A percentile compares a stretch with the other conserved stretches of the same genome.
Evolutionary conservation across 305 asterid species (phyloP).

Genomic region (Ajuga reptans): DNA sequence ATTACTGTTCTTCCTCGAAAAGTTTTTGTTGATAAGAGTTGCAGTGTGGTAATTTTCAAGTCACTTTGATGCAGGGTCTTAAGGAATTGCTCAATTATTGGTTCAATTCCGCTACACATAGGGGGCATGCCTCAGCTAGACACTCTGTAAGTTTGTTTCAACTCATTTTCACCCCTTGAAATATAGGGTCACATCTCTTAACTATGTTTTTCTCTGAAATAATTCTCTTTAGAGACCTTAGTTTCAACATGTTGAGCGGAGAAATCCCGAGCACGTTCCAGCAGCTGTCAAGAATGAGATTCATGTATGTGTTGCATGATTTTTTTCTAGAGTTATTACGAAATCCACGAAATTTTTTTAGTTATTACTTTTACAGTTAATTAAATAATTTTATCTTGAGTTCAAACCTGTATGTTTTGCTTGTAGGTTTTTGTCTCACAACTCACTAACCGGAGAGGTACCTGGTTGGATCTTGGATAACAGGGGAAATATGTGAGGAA

Average conservation of each 20-base stretch:
- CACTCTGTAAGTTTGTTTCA: constrained; percentile 44
- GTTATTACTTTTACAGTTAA: neutral
- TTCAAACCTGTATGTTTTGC: neutral
- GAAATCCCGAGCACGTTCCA: constrained; percentile 35
- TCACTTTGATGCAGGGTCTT: constrained; percentile 45
- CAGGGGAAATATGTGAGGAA: constrained; percentile 37
- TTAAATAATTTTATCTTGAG: neutral
- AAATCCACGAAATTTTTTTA: neutral
- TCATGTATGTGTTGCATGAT: constrained; percentile 39
- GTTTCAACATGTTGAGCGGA: constrained; percentile 63
- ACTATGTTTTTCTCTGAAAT: neutral
- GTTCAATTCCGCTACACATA: constrained; percentile 45
- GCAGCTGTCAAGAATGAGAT: neutral
- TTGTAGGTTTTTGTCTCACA: constrained; percentile 60
- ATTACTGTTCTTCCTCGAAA: neutral
- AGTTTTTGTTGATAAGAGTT: neutral
- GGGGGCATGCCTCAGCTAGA: constrained; percentile 25
- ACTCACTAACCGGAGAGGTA: constrained; percentile 51
- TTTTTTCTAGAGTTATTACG: neutral
- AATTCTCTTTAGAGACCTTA: constrained; percentile 57
- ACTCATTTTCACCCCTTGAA: neutral
- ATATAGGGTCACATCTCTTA: neutral
- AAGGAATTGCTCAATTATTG: constrained; percentile 70
- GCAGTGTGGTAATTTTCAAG: constrained; percentile 9
- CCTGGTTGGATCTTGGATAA: constrained; percentile 49